phyloP scores from a whole-genome alignment of 495 filamentous ascomycete genomes.

The Hypoxylon subgilvum region DNA sequence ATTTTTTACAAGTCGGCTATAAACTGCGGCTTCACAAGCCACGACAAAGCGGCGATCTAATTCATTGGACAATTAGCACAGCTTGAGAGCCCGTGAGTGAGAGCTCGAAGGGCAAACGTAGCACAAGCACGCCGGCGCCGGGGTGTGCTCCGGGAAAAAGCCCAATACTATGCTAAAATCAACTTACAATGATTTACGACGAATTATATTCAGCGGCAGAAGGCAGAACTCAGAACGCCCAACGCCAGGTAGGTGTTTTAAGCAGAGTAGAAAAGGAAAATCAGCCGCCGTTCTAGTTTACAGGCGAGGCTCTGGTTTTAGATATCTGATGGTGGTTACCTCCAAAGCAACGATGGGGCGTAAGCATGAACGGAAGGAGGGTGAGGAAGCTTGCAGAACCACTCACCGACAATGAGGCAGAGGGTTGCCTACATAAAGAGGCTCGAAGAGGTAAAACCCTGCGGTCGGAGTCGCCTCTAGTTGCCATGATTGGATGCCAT shows the following conservation, averaged over 20 bases:
- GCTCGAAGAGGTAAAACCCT: constrained; percentile 25
- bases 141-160: too few species aligned
- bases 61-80: constrained; percentile 6
- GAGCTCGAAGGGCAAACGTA: background rate
- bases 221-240: constrained; percentile 17
- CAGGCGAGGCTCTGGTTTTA: constrained; percentile 6
- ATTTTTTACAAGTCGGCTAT: background rate
- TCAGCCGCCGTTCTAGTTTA: constrained; percentile 9
- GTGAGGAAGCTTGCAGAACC: constrained; percentile 11
- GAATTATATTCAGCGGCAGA: constrained; percentile 3
- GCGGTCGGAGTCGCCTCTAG: constrained; percentile 19
- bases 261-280: constrained; percentile 9
- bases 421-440: constrained; percentile 24
- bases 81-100: too few species aligned
- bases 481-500: constrained; percentile 25
- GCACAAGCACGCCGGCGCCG: background rate
- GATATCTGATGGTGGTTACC: background rate
- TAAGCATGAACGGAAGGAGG: constrained; percentile 26
- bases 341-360: constrained; percentile 3
- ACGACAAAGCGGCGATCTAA: background rate
- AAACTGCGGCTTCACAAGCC: background rate
- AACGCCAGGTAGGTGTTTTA: constrained; percentile 23
- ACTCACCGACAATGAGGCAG: constrained; percentile 36
- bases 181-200: constrained; percentile 16
- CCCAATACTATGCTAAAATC: too few species aligned